Base-by-base conservation (phyloP, 2,329 filamentous ascomycete species). In the Botrytis pseudocinerea region DNA sequence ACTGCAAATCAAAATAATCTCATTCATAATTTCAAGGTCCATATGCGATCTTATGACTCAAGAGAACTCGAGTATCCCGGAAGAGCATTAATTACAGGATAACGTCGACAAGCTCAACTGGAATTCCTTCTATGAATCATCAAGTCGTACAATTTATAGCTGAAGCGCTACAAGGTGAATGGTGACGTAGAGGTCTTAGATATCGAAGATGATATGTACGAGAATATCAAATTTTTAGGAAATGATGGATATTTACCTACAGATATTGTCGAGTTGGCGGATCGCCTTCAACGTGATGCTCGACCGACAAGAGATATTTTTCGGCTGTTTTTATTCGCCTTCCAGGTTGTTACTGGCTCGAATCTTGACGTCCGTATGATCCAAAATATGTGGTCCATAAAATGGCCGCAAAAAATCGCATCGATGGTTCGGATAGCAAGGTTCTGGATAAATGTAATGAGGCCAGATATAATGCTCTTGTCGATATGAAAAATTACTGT, bases 131-230 rank as follows among this genome's bases (percentile, higher is more conserved):
- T 8, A 12, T 10, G 16, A 5, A 66, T 66, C 2, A 51, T 38
- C 6, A 5, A 25, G 16, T 38, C 32, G 4, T 54, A 66, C 32
- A 18, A 1, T 28, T 54, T 5, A n/a, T 32, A 40, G 14, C 38
- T 66, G 10, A 7, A 8, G 0, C 8, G 1, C 20, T 54, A 25
- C 28, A 7, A 40, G 2, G 4, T 2, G 1, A 1, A 2, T 28
- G 12, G 32, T 25, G 12, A n/a, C 5, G 57, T 12, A 25, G 57
- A 51, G 32, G 25, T 32, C 42, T 64, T 18, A 40, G 46, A 51
- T 25, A 40, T 54, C 22, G 64, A 66, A 9, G 22, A 54, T 6
- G 46, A 66, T 14, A 18, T 66, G 32, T 66, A 54, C 46, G 22
- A 66, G n/a, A 28, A 20, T 9, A 28, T 40, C 2, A 66, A 54